Conservation (phyloP, 306 rosid species). For the Trifolium pratense region DNA sequence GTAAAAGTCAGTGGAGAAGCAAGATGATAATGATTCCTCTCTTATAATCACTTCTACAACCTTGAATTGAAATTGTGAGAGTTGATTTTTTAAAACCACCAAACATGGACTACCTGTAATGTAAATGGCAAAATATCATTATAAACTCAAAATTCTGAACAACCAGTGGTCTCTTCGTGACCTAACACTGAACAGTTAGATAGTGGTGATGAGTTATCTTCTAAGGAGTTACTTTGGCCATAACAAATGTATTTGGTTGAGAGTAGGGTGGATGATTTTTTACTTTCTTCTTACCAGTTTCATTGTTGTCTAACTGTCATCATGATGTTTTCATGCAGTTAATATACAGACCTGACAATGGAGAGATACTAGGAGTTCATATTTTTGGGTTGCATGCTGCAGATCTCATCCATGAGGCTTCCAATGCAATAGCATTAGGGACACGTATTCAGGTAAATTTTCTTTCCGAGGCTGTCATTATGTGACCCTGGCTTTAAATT, state of each 20-base stretch:
- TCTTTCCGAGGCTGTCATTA: constrained; percentile 5
- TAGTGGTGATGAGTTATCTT: constrained; percentile 4
- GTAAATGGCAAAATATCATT: constrained; percentile 3
- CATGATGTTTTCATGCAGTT: constrained; percentile 58
- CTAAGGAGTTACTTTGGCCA: neutral
- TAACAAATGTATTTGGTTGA: constrained; percentile 10
- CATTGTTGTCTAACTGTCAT: constrained; percentile 25
- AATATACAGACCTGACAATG: constrained; percentile 94
- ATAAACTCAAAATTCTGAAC: constrained; percentile 1
- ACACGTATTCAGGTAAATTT: constrained; percentile 78
- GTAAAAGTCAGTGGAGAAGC: constrained; percentile 5
- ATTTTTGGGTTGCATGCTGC: constrained; percentile 99
- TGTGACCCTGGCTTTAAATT: neutral
- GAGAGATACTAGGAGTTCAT: constrained; percentile 97
- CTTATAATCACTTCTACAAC: constrained; percentile 16
- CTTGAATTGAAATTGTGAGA: neutral
- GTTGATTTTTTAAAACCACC: constrained; percentile 10
- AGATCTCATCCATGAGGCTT: constrained; percentile 98
- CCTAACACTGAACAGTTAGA: neutral
- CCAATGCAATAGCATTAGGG: constrained; percentile 90
- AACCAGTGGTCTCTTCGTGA: neutral
- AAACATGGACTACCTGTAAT: neutral
- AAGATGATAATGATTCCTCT: neutral
- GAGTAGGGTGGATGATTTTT: constrained; percentile 14
- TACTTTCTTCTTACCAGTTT: constrained; percentile 18